These are phyloP conservation scores for Arthrobotrys sphaeroides DNA, from an alignment of 2,329 filamentous ascomycete species.

Conservation along the genomic window DNA sequence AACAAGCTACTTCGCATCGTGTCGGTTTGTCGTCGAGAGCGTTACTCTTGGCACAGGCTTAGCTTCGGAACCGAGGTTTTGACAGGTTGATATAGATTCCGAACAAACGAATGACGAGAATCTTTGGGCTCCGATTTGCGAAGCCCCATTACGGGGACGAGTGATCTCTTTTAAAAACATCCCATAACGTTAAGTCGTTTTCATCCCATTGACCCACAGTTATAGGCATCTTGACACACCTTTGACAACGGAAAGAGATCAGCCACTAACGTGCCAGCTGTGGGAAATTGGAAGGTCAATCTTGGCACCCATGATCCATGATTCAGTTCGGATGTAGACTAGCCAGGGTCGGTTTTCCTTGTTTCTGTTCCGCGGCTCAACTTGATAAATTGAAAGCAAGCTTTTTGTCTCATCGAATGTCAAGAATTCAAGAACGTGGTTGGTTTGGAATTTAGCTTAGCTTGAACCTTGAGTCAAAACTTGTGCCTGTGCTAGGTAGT, in stretches of 20 bases:
- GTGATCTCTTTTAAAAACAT: conserved; percentile 21
- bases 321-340: background rate
- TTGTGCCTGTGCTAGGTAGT: background rate
- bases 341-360: conserved; percentile 23
- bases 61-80: background rate
- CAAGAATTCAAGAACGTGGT: background rate
- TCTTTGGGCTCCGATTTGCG: background rate
- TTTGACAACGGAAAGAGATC: conserved; percentile 15
- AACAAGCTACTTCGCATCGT: conserved; percentile 31
- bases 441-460: background rate
- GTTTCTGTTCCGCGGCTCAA: conserved; percentile 19
- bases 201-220: background rate
- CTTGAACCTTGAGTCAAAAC: background rate
- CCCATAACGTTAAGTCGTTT: conserved; percentile 42
- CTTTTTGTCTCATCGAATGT: too few relatives aligned
- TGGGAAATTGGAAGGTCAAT: conserved; percentile 47
- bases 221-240: background rate
- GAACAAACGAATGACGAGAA: conserved; percentile 7
- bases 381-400: conserved; percentile 12
- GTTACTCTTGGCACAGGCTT: background rate
- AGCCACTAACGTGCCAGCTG: background rate
- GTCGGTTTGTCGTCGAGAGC: background rate
- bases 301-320: conserved; percentile 34
- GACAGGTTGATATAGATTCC: background rate
- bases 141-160: background rate